A percentile compares a stretch with the other conserved stretches of the same genome.
These are phyloP conservation scores for Begonia masoniana DNA, from an alignment of 306 rosid genomes.

Conservation along the genomic window DNA sequence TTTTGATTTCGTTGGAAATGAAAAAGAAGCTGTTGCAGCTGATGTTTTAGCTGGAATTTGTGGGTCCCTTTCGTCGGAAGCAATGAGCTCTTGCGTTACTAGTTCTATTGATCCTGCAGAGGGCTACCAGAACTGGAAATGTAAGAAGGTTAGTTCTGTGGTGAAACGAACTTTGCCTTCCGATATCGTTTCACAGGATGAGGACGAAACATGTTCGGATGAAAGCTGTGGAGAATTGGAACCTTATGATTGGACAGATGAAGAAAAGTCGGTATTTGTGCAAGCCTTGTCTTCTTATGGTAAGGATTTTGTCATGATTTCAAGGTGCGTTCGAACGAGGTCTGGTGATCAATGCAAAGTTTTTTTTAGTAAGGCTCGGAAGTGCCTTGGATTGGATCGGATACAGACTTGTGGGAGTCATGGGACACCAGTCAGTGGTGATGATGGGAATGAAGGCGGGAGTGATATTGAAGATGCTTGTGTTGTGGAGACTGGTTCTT, in stretches of 20 bases:
- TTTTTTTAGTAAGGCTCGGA: conserved; percentile 88
- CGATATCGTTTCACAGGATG: conserved; percentile 36
- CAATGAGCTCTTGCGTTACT: conserved; percentile 67
- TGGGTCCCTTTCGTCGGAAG: conserved; percentile 76
- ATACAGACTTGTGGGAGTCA: conserved; percentile 30
- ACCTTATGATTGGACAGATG: conserved; percentile 77
- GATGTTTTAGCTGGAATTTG: conserved; percentile 82
- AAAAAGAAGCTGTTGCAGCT: conserved; percentile 77
- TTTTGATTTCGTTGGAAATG: conserved; percentile 47
- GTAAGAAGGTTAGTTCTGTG: conserved; percentile 19
- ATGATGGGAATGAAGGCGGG: conserved; percentile 55
- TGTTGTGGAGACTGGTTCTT: conserved; percentile 45
- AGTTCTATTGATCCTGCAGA: too few relatives aligned
- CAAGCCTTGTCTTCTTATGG: conserved; percentile 84
- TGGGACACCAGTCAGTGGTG: conserved; percentile 26
- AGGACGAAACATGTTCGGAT: conserved; percentile 82
- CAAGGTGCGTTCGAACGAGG: conserved; percentile 54
- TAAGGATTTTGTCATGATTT: conserved; percentile 58
- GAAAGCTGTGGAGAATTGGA: conserved; percentile 90
- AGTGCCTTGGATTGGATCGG: conserved; percentile 75
- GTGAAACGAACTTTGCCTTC: conserved; percentile 21
- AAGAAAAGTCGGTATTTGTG: conserved; percentile 63
- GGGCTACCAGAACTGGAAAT: too few relatives aligned
- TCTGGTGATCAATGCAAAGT: conserved; percentile 80
- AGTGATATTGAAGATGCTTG: conserved; percentile 73